phyloP scores from a whole-genome alignment of 441 rosid species.

The Corymbia calophylla region DNA sequence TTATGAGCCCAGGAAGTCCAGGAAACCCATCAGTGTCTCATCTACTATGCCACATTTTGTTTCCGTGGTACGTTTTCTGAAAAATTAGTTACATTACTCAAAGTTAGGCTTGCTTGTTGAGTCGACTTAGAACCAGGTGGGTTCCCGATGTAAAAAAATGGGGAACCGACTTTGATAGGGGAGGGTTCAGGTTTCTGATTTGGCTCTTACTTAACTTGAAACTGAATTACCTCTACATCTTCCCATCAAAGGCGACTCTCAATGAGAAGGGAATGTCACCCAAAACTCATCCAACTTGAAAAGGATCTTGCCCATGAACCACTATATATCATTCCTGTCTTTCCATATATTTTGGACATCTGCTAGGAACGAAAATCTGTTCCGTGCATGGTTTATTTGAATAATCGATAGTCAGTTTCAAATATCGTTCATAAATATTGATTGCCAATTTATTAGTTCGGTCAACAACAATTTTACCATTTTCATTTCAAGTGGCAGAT shows the following conservation, averaged over 20 bases:
- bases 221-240: not conserved
- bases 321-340: not conserved
- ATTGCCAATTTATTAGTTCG: not conserved
- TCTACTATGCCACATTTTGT: not conserved
- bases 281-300: not conserved
- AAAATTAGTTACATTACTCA: not conserved
- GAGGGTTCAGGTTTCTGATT: not conserved
- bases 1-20: not conserved
- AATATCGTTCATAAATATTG: not conserved
- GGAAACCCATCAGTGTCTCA: not conserved
- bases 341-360: not conserved
- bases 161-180: accelerated
- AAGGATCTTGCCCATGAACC: not conserved
- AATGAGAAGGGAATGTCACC: not conserved
- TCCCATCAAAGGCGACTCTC: not conserved
- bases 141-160: not conserved
- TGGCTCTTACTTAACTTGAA: not conserved
- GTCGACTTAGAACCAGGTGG: not conserved
- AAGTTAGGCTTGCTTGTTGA: not conserved
- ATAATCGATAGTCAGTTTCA: not conserved
- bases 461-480: not conserved
- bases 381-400: not conserved
- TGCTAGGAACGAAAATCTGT: not conserved
- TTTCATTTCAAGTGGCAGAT: not conserved
- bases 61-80: not conserved